A percentile compares a stretch with the other conserved stretches of the same genome.
phyloP scores from a whole-genome alignment of 768 basidiomycete species.

The Leucocoprinus birnbaumii region DNA sequence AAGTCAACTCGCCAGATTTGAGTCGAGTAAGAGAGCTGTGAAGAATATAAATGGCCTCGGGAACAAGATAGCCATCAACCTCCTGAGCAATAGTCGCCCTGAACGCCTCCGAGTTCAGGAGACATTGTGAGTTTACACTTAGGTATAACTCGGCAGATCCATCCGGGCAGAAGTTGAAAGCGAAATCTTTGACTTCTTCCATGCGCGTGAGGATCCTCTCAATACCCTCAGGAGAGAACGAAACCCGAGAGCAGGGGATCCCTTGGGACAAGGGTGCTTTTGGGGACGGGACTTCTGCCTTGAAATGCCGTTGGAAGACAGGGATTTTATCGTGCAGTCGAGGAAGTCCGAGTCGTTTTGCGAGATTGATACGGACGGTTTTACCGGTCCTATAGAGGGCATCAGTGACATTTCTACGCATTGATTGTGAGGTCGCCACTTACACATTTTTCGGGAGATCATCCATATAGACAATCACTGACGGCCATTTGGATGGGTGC shows the following conservation, averaged over 20 bases:
- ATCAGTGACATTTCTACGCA: background rate
- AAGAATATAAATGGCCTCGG: slow-evolving; percentile 32
- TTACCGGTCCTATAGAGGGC: slow-evolving; percentile 34
- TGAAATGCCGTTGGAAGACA: slow-evolving; percentile 35
- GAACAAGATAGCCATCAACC: slow-evolving; percentile 39
- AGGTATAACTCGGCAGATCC: slow-evolving; percentile 36
- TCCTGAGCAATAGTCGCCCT: slow-evolving; percentile 17
- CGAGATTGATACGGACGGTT: slow-evolving; percentile 41
- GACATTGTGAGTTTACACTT: slow-evolving; percentile 19
- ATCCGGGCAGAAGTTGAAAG: slow-evolving; percentile 27
- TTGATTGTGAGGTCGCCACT: background rate
- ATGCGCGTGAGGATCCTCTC: slow-evolving; percentile 24
- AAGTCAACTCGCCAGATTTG: slow-evolving; percentile 26
- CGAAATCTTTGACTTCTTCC: slow-evolving; percentile 30
- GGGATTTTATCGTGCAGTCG: slow-evolving; percentile 32
- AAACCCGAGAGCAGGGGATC: slow-evolving; percentile 33
- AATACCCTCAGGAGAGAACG: slow-evolving; percentile 24
- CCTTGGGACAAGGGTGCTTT: slow-evolving; percentile 31
- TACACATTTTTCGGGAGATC: slow-evolving; percentile 43
- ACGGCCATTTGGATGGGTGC: slow-evolving; percentile 50
- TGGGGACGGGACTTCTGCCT: slow-evolving; percentile 30
- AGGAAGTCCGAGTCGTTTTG: slow-evolving; percentile 37
- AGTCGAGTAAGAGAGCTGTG: slow-evolving; percentile 18
- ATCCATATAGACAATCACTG: slow-evolving; percentile 43
- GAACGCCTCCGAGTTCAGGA: slow-evolving; percentile 19